Base-by-base conservation (phyloP, 2,329 filamentous ascomycete genomes). In the Leptographium lundbergii region DNA sequence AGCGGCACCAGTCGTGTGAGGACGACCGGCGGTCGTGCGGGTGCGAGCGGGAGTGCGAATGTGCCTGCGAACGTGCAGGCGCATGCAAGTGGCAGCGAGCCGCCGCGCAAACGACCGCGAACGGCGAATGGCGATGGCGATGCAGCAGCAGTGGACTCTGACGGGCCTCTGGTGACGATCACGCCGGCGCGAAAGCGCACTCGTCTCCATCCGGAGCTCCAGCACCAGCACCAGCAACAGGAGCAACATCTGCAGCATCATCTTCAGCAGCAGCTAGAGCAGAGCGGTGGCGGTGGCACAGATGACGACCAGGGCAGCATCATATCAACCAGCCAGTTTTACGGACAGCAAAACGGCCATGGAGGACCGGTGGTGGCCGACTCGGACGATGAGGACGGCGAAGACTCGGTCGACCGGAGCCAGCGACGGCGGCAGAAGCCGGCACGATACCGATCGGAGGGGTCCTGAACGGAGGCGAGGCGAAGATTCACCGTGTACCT, bases 361-460 rank as follows among this genome's bases (percentile, higher is more conserved):
- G 56, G 57, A 27, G 34, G 54, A 4, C 48, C 42, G 6, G 52
- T 59, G 25, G 55, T 63, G 29, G 45, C 58, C 39, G 62, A 62
- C 27, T 61, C 62, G 17, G 61, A 62, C 25, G 59, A 60, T 11
- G 53, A 57, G 6, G 54, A 59, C 13, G 60, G 57, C 34, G 59
- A 55, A 6, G 57, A 42, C 42, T 52, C 55, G n/a, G 55, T 54
- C 9, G 59, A 61, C n/a, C 59, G 60, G 32, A 59, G 59, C 56
- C 61, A 57, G 57, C 60, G 63, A 22, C 59, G 54, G 32, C 54
- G 63, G 36, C 60, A 63, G 54, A 60, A 59, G 60, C 63, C 63
- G 4, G 61, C 56, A 1, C 60, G 63, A n/a, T 65, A 61, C 50
- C 62, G 61, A 1, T 34, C 27, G 0, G 63, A 60, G 2, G 48